Percentiles rank a stretch among this genome's conserved stretches.
These are phyloP conservation scores for Penicillium sclerotiorum DNA, from an alignment of 2,329 filamentous ascomycete genomes.

Conservation along the genomic window DNA sequence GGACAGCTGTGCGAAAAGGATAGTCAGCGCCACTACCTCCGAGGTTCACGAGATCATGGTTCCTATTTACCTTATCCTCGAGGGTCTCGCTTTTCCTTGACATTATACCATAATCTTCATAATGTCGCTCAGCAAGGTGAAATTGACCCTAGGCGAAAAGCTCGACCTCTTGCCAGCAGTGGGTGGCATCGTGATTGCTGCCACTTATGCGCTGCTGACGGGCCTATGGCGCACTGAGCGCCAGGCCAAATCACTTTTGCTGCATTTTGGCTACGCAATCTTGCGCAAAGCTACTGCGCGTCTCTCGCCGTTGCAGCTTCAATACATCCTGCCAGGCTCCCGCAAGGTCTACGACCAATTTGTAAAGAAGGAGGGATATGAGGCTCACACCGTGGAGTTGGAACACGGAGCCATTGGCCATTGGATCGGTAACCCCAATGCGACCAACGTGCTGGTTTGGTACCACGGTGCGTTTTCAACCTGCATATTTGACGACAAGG, in stretches of 20 bases:
- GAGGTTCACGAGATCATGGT: conserved; percentile 6
- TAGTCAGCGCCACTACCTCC: conserved; percentile 1
- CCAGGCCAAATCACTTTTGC: conserved; percentile 32
- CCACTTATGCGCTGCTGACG: conserved; percentile 32
- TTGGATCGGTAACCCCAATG: conserved; percentile 41
- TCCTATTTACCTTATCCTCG: conserved; percentile 3
- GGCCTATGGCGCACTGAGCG: conserved; percentile 30
- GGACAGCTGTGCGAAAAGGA: conserved; percentile 22
- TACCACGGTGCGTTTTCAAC: conserved; percentile 8
- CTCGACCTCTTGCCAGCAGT: conserved; percentile 39
- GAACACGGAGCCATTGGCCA: conserved; percentile 39
- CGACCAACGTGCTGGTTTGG: conserved; percentile 43
- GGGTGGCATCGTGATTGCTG: conserved; percentile 27
- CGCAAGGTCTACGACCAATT: conserved; percentile 35
- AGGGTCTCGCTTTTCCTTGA: neutral
- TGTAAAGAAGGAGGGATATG: conserved; percentile 25
- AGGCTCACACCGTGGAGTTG: conserved; percentile 34
- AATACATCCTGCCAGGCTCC: conserved; percentile 30
- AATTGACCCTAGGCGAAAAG: conserved; percentile 33
- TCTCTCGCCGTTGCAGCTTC: conserved; percentile 33
- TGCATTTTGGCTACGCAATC: conserved; percentile 40
- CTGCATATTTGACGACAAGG: neutral
- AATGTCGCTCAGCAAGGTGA: conserved; percentile 23
- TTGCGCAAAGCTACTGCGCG: conserved; percentile 35
- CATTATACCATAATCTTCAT: conserved; percentile 16